Evolutionary conservation across 805 yeast species (phyloP), one percentile per base, ranked within the genome.

Genomic region (Cyberlindnera maritima): DNA sequence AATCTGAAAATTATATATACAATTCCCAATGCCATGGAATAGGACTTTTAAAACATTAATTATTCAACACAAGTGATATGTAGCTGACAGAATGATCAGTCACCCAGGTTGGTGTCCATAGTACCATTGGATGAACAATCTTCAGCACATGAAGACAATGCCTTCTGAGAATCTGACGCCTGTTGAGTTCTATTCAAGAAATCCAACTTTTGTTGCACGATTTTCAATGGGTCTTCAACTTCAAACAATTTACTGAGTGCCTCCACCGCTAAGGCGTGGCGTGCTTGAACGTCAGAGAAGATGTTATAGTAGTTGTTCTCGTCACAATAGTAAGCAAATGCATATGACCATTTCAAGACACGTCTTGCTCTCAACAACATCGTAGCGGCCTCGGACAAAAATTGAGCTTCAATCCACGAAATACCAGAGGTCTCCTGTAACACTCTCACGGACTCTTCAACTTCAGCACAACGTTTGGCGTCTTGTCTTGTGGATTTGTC

Each of bases 331-430:
- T 69, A 92, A 12, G 88, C 82, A 56, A 89, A 77, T 2, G 88
- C 90, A 66, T 88, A 91, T 0, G 97, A 81, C 97, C 98, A 94
- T 69, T 89, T 87, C 43, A 94, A 70, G 1, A 88, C 79, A 36
- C 81, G 79, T 48, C 98, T 72, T 8, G 96, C 87, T 47, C 74
- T 75, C 26, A 82, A 70, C 46, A 92, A 66, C 2, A 77, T 75
- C 39, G 75, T 74, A 35, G 87, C 81, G 34, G 92, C 81, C 44
- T 87, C 92, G 10, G 83, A 77, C 42, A 91, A 74, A 60, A 86
- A 92, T 57, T 88, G 94, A 1, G 89, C 85, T 59, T 91, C 96
- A 43, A 84, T 85, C 96, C 96, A 89, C 2, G 95, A 83, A 39
- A 79, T 76, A 2, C 82, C 81, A 20, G 75, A 72, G 12, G 70